Base-by-base conservation (phyloP, 345 rosid species). In the Boechera divaricarpa region DNA sequence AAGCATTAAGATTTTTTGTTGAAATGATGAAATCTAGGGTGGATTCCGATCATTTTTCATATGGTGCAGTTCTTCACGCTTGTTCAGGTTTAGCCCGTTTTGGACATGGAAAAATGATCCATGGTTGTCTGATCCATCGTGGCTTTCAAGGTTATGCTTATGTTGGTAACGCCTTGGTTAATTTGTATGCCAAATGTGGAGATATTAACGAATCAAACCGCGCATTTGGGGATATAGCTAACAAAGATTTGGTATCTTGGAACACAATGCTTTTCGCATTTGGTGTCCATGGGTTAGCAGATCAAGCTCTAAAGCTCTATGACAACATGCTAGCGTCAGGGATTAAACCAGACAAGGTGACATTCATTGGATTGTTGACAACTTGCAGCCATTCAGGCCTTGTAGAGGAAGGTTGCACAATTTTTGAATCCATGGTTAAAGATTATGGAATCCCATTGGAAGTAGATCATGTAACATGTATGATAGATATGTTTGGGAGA, bases 381-480 rank as follows among this genome's bases (percentile, higher is more conserved):
- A 83, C 90, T 72, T 92, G 98, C 48, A 90, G 98, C 82, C 98
- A 92, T 76, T 83, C 86, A 0, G 96, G 98, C 1, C 86, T 90
- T 48, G 57, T 90, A 47, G 79, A 87, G 59, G 66, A 86, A 82
- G 98, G 94, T 38, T 71, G 82, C 10, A 9, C 5, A 33, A 26
- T 87, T 56, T 87, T 87, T 5, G 52, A 82, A 41, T 77, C 82
- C 0, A 92, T 92, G 88, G 32, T 58, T 49, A 74, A 82, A 15
- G 83, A 76, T 77, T 74, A 84, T 12, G 85, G 85, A 32, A 68
- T 91, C 10, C 38, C 84, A 6, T 80, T 74, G 52, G 94, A 88
- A 47, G 78, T 32, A 32, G 91, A 89, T 76, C 97, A 93, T 69
- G 83, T 86, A 41, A 75, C 84, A 7, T 91, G 95, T 83, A 79